Percentiles rank a stretch among this genome's conserved stretches.
These are phyloP conservation scores for Stachybotrys echinatus DNA, from an alignment of 2,329 filamentous ascomycete genomes.

Conservation along the genomic window DNA sequence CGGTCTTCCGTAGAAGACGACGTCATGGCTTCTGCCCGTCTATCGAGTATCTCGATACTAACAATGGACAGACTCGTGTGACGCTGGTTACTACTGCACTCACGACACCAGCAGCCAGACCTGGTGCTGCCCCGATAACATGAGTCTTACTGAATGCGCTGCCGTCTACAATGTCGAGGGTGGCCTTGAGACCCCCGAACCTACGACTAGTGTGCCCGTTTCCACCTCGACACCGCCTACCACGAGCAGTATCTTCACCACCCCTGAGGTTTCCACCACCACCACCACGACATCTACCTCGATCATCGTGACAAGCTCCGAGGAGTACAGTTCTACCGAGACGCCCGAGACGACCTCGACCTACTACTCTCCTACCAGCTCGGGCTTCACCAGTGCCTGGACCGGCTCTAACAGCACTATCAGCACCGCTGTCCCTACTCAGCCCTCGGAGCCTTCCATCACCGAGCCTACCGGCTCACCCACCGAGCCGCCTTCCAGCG, in stretches of 20 bases:
- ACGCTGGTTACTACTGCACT: slow-evolving; percentile 58
- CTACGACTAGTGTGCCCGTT: slow-evolving; percentile 21
- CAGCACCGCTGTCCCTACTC: slow-evolving; percentile 15
- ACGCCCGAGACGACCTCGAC: neutral
- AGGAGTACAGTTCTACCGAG: slow-evolving; percentile 18
- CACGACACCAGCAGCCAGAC: slow-evolving; percentile 44
- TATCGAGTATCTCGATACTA: neutral
- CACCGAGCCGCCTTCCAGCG: slow-evolving; percentile 13
- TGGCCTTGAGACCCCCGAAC: slow-evolving; percentile 33
- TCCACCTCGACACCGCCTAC: slow-evolving; percentile 14
- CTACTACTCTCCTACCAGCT: slow-evolving; percentile 14
- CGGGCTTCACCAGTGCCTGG: slow-evolving; percentile 21
- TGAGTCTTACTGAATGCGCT: slow-evolving; percentile 51
- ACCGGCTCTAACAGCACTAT: slow-evolving; percentile 26
- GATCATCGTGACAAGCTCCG: slow-evolving; percentile 8
- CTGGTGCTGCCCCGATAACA: slow-evolving; percentile 55
- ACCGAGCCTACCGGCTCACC: slow-evolving; percentile 9
- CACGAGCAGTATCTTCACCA: slow-evolving; percentile 14
- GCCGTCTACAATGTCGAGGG: slow-evolving; percentile 43
- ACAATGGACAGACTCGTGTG: slow-evolving; percentile 47
- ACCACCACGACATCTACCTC: slow-evolving; percentile 20
- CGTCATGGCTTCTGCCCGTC: too few relatives aligned
- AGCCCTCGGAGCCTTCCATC: slow-evolving; percentile 14
- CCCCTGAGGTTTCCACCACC: slow-evolving; percentile 20
- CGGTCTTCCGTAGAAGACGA: too few relatives aligned